Evolutionary conservation across 208 protist species (phyloP), one percentile per base, ranked within the genome.

Genomic region (Crithidia expoeki): DNA sequence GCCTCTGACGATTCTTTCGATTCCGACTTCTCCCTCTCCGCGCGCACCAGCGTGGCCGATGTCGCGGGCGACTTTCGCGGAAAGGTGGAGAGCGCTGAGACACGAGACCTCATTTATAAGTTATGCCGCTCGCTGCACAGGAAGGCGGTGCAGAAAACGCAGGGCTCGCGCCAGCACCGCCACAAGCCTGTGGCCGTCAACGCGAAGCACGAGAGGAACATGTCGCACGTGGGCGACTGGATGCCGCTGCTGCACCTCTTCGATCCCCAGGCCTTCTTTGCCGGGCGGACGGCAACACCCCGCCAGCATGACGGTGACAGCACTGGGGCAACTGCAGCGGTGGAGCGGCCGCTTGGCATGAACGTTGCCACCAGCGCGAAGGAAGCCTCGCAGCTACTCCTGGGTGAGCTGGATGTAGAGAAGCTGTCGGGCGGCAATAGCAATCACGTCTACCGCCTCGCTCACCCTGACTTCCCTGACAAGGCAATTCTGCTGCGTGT

Each of bases 171-270:
- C 63, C 14, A 67, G 73, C 69, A 74, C 46, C 50, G 52, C 47
- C 61, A 56, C 52, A 60, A 59, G 59, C 46, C 52, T 4, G 83
- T 81, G 16, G 40, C 17, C 2, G 73, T 79, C 25, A 74, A 89
- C 44, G 63, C 50, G 14, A 69, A 51, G 36, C 79, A 82, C 44
- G 86, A 90, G 72, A 76, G 58, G 61, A 94, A 94, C 72, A 94
- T 94, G 89, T 81, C 80, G 44, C 76, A 79, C 42, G 71, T 87
- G n/a, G 55, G 75, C 51, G 89, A 89, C 58, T 94, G 89, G 86
- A 86, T 86, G 72, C 89, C 89, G n/a, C 79, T 94, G 66, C 72
- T 88, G 55, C 89, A 94, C 64, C 80, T 94, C 50, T 94, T 94
- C 50, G 83, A 94, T 53, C 85, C 89, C 6, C 79, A 78, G 51